Conservation (phyloP, 2,329 filamentous ascomycete genomes). For the Bipolaris cookei region DNA sequence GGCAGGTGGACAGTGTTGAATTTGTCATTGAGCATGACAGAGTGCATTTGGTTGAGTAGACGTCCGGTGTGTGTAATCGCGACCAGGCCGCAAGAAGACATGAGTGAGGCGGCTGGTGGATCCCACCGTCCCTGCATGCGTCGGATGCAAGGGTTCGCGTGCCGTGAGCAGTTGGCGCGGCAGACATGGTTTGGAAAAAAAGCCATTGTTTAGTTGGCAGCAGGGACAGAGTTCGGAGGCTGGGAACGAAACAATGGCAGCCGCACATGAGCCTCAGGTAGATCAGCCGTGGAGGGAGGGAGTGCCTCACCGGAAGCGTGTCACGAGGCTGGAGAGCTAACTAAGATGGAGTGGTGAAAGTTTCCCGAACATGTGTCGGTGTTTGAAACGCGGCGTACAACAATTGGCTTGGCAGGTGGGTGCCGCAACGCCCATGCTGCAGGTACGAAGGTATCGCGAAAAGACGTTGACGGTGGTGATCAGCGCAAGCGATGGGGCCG, state of each 20-base stretch:
- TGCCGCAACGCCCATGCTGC: slow-evolving; percentile 26
- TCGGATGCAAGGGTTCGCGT: slow-evolving; percentile 5
- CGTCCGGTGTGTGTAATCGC: slow-evolving; percentile 14
- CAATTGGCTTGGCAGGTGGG: slow-evolving; percentile 17
- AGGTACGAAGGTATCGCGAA: slow-evolving; percentile 22
- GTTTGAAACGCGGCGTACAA: slow-evolving; percentile 22
- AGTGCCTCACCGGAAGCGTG: background rate
- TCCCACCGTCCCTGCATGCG: slow-evolving; percentile 8
- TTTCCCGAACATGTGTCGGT: slow-evolving; percentile 4
- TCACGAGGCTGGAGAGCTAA: slow-evolving; percentile 7
- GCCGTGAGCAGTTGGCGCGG: slow-evolving; percentile 11
- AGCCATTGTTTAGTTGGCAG: slow-evolving; percentile 21
- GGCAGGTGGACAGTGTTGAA: slow-evolving; percentile 24
- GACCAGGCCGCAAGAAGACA: slow-evolving; percentile 20
- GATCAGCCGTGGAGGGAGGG: background rate
- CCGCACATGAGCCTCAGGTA: slow-evolving; percentile 4
- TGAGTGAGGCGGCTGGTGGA: slow-evolving; percentile 16
- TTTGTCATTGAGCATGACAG: slow-evolving; percentile 25
- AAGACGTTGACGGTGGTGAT: slow-evolving; percentile 27
- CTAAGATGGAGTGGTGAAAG: slow-evolving; percentile 15
- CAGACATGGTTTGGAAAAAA: slow-evolving; percentile 23
- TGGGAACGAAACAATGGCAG: slow-evolving; percentile 27
- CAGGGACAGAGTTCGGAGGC: slow-evolving; percentile 23
- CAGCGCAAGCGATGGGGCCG: slow-evolving; percentile 18
- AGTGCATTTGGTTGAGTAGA: slow-evolving; percentile 18